Conservation (phyloP, 108 stramenopile genomes). For the Nitzschia palea region DNA sequence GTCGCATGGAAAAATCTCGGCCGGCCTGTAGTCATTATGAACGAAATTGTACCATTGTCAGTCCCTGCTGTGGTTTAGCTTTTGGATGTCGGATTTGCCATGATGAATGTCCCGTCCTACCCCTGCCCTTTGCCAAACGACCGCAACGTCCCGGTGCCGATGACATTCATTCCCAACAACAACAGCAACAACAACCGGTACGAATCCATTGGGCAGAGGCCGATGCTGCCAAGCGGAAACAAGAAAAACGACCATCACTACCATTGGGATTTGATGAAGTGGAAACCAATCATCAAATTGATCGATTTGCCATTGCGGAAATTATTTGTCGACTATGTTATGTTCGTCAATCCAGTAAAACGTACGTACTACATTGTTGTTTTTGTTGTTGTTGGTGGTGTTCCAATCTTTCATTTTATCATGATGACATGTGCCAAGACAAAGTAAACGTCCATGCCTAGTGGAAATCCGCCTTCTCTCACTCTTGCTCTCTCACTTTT, state of each 20-base stretch:
- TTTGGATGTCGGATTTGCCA: conserved; percentile 88
- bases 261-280: conserved; percentile 37
- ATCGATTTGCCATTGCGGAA: conserved; percentile 75
- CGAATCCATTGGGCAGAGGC: conserved; percentile 20
- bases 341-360: conserved; percentile 77
- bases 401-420: not conserved
- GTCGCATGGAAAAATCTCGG: conserved; percentile 41
- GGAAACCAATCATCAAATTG: conserved; percentile 81
- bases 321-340: conserved; percentile 84
- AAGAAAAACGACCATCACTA: conserved; percentile 35
- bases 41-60: conserved; percentile 75
- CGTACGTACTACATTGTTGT: conserved; percentile 25
- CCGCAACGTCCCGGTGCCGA: not conserved
- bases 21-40: conserved; percentile 75
- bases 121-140: conserved; percentile 29
- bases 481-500: not conserved
- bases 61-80: conserved; percentile 78
- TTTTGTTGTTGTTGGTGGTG: not conserved
- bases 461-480: too few relatives aligned
- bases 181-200: too few relatives aligned
- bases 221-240: conserved; percentile 15
- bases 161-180: too few relatives aligned
- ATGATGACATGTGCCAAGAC: not conserved
- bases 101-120: conserved; percentile 65
- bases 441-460: too few relatives aligned